Conservation (phyloP, 352 stramenopile species). For the Phytophthora niederhauseri region DNA sequence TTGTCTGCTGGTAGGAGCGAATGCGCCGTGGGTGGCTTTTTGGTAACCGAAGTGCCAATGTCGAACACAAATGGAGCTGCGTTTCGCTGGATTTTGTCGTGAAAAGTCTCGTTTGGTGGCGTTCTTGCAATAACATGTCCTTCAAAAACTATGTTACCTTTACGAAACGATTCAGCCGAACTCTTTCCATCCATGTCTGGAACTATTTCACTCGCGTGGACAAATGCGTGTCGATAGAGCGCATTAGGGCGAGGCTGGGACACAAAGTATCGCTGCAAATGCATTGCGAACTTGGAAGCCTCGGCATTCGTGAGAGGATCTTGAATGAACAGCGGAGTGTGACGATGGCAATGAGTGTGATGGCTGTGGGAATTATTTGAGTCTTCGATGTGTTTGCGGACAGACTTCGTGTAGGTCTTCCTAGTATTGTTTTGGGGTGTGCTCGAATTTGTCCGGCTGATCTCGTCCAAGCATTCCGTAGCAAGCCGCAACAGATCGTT, state of each 20-base stretch:
- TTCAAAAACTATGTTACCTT: constrained; percentile 63
- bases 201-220: constrained; percentile 1
- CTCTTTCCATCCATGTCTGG: not conserved
- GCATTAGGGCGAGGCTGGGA: constrained; percentile 37
- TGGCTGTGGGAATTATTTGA: constrained; percentile 8
- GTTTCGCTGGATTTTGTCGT: constrained; percentile 38
- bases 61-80: constrained; percentile 42
- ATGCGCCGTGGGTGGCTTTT: not conserved
- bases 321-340: constrained; percentile 39
- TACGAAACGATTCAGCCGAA: constrained; percentile 35
- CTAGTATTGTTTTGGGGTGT: not conserved
- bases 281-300: not conserved
- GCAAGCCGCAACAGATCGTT: constrained; percentile 16
- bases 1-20: not conserved
- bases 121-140: constrained; percentile 38
- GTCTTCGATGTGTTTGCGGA: constrained; percentile 15
- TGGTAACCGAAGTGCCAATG: not conserved
- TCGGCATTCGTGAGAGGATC: constrained; percentile 31
- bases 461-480: constrained; percentile 25
- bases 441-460: constrained; percentile 4
- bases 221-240: constrained; percentile 60
- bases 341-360: constrained; percentile 15
- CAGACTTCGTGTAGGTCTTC: not conserved
- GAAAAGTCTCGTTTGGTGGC: constrained; percentile 25
- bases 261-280: constrained; percentile 45